Percentiles rank a stretch among this genome's conserved stretches.
Conservation (phyloP, 306 rosid species). For the Geum urbanum region DNA sequence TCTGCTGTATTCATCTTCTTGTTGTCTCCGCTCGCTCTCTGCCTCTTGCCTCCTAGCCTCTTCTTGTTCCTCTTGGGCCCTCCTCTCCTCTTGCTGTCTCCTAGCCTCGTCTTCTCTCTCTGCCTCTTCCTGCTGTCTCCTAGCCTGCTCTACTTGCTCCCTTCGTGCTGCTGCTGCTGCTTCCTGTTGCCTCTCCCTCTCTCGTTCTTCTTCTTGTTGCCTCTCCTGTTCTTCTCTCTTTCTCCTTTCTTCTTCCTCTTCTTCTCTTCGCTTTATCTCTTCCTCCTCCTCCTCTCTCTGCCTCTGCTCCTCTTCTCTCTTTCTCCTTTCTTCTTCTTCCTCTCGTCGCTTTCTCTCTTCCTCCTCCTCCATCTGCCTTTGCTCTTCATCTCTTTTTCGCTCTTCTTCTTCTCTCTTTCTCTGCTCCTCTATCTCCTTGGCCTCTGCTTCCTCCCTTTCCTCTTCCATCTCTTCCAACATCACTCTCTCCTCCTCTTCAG, state of each 20-base stretch:
- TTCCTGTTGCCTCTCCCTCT: neutral
- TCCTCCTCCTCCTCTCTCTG: neutral
- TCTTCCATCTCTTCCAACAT: slow-evolving; percentile 48
- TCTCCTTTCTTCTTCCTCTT: neutral
- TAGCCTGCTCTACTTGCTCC: slow-evolving; percentile 1
- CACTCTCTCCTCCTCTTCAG: slow-evolving; percentile 65
- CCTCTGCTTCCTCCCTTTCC: slow-evolving; percentile 31
- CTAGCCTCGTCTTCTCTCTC: neutral
- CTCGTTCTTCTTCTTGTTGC: neutral
- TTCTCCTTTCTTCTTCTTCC: neutral
- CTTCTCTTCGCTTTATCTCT: neutral
- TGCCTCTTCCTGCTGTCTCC: neutral
- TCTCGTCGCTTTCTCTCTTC: neutral
- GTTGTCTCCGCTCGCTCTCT: neutral
- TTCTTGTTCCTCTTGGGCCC: neutral
- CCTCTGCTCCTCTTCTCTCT: neutral
- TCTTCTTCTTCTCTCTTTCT: slow-evolving; percentile 16
- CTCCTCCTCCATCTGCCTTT: neutral
- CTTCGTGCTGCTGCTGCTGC: neutral
- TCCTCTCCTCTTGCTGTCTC: neutral
- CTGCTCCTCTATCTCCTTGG: slow-evolving; percentile 14
- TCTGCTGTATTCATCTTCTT: slow-evolving; percentile 16
- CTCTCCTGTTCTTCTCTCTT: neutral
- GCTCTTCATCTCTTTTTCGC: neutral
- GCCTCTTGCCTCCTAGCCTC: neutral